Percentiles rank a stretch among this genome's conserved stretches.
Evolutionary conservation across 2,329 filamentous ascomycete species (phyloP).

Genomic region (Coleophoma cylindrospora): DNA sequence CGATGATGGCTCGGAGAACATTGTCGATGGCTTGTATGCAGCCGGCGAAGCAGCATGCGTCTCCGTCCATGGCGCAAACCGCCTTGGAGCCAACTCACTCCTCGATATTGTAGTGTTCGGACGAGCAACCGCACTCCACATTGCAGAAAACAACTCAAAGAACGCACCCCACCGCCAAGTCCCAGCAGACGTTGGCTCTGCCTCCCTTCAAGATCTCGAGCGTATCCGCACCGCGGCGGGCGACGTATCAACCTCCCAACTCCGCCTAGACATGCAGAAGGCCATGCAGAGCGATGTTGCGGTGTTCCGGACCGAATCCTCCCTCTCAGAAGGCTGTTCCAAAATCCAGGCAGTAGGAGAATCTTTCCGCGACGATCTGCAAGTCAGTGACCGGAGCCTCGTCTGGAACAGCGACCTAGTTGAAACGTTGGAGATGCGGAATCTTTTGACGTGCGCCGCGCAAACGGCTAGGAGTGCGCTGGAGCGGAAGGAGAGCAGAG

Average conservation of each 20-base stretch:
- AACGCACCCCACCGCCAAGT: slow-evolving; percentile 28
- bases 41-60: slow-evolving; percentile 43
- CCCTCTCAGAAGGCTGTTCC: slow-evolving; percentile 27
- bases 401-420: slow-evolving; percentile 45
- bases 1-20: slow-evolving; percentile 30
- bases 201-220: slow-evolving; percentile 29
- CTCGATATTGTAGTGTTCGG: slow-evolving; percentile 46
- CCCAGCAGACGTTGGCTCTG: slow-evolving; percentile 28
- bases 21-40: slow-evolving; percentile 40
- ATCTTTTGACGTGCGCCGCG: slow-evolving; percentile 38
- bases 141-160: slow-evolving; percentile 32
- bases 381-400: slow-evolving; percentile 34
- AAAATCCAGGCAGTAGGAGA: slow-evolving; percentile 29
- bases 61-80: slow-evolving; percentile 41
- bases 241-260: slow-evolving; percentile 28
- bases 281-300: slow-evolving; percentile 40
- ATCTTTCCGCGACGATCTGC: slow-evolving; percentile 27
- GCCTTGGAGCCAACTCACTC: slow-evolving; percentile 41
- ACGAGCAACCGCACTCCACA: slow-evolving; percentile 37
- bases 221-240: slow-evolving; percentile 31
- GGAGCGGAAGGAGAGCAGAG: slow-evolving; percentile 37
- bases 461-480: slow-evolving; percentile 40
- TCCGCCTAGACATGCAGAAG: slow-evolving; percentile 37
- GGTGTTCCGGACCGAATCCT: slow-evolving; percentile 37
- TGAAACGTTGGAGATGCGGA: slow-evolving; percentile 40